A percentile compares a stretch with the other conserved stretches of the same genome.
Conservation (phyloP, 1,284 basidiomycete genomes). For the Leccinum griseonigrum region DNA sequence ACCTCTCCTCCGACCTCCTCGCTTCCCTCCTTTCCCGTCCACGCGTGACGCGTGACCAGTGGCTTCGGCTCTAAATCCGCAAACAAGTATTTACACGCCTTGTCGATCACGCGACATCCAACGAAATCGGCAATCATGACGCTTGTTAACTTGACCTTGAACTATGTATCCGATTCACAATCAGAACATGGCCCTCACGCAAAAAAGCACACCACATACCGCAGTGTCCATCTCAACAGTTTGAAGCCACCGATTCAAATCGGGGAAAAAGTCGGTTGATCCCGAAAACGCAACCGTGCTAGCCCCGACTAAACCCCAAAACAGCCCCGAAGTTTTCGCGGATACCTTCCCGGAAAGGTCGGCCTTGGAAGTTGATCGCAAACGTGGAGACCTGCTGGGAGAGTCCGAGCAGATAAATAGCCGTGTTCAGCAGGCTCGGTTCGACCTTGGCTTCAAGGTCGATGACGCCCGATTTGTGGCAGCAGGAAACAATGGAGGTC, state of each 20-base stretch:
- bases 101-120: constrained; percentile 86
- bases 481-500: not conserved
- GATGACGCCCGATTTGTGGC: constrained; percentile 67
- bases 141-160: constrained; percentile 73
- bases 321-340: constrained; percentile 90
- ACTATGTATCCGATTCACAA: constrained; percentile 45
- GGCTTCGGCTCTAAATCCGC: constrained; percentile 85
- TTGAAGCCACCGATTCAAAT: constrained; percentile 95
- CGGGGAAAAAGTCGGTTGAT: constrained; percentile 90
- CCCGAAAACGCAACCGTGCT: constrained; percentile 90
- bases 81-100: constrained; percentile 82
- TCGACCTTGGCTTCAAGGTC: constrained; percentile 95
- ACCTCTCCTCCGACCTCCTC: constrained; percentile 34
- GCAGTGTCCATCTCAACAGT: constrained; percentile 85
- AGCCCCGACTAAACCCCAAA: constrained; percentile 86
- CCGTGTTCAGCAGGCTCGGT: constrained; percentile 89
- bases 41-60: constrained; percentile 81
- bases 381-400: constrained; percentile 97
- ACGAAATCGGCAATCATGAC: constrained; percentile 89
- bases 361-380: constrained; percentile 95
- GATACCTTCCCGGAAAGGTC: constrained; percentile 95
- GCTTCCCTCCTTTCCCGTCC: constrained; percentile 72
- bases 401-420: constrained; percentile 90
- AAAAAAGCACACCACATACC: constrained; percentile 47
- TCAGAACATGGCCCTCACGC: not conserved